Evolutionary conservation across 192 early-diverging fungal genomes (phyloP).

Genomic region (Backusella luteola): DNA sequence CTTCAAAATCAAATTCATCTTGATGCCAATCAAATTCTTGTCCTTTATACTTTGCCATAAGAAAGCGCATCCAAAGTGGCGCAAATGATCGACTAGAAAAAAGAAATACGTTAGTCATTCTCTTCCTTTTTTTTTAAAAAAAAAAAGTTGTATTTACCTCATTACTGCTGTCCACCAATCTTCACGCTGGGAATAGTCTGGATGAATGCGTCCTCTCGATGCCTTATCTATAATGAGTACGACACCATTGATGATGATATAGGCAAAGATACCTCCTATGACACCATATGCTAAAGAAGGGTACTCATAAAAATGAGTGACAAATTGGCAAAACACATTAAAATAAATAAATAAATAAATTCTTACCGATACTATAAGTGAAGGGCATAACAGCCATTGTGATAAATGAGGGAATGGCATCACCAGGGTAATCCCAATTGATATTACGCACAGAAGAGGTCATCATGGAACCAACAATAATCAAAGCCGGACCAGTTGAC

Average conservation of each 20-base stretch:
- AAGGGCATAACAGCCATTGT: conserved; percentile 76
- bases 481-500: conserved; percentile 80
- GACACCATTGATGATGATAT: conserved; percentile 64
- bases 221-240: conserved; percentile 54
- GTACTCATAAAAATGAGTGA: too few species aligned
- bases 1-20: conserved; percentile 1
- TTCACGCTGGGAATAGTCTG: conserved; percentile 28
- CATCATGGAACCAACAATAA: conserved; percentile 81
- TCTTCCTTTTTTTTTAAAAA: neutral
- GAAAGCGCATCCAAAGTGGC: conserved; percentile 20
- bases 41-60: conserved; percentile 12
- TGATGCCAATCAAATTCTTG: conserved; percentile 19
- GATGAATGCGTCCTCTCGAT: conserved; percentile 51
- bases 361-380: conserved; percentile 53
- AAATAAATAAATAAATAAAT: neutral
- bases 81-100: conserved; percentile 9
- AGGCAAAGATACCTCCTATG: conserved; percentile 67
- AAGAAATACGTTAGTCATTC: neutral
- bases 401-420: conserved; percentile 74
- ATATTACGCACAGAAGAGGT: conserved; percentile 62
- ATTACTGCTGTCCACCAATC: conserved; percentile 26
- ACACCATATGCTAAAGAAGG: conserved; percentile 21
- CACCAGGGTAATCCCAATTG: conserved; percentile 78
- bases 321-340: neutral
- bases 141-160: neutral